Evolutionary conservation across 495 filamentous ascomycete species (phyloP).

Genomic region (Cercophora samala): DNA sequence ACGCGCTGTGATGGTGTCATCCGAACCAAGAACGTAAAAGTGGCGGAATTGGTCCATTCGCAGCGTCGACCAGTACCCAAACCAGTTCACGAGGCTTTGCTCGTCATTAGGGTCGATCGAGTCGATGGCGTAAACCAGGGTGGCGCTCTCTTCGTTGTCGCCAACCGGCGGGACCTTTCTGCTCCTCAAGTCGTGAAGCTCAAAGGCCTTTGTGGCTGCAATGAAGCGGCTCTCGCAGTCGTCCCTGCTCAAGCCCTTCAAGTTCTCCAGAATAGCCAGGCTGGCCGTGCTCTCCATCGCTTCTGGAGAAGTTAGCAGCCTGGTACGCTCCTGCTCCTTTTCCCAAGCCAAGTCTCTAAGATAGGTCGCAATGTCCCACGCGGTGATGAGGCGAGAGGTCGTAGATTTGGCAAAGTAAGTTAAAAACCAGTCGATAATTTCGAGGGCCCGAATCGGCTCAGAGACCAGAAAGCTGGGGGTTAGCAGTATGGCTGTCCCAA

Average conservation of each 20-base stretch:
- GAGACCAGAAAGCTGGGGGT: slow-evolving; percentile 60
- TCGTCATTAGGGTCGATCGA: slow-evolving; percentile 52
- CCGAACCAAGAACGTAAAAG: slow-evolving; percentile 48
- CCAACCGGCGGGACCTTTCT: slow-evolving; percentile 14
- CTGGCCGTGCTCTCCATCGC: slow-evolving; percentile 22
- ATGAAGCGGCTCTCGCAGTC: slow-evolving; percentile 30
- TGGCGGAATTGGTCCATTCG: slow-evolving; percentile 46
- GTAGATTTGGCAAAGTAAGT: slow-evolving; percentile 25
- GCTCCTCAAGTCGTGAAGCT: slow-evolving; percentile 24
- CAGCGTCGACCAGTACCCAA: slow-evolving; percentile 50
- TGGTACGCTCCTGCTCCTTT: slow-evolving; percentile 35
- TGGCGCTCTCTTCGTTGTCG: slow-evolving; percentile 35
- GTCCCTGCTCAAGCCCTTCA: slow-evolving; percentile 26
- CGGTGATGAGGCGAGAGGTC: slow-evolving; percentile 33
- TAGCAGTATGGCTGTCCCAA: slow-evolving; percentile 56
- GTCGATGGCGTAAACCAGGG: slow-evolving; percentile 41
- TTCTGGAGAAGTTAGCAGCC: slow-evolving; percentile 12
- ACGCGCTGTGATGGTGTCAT: slow-evolving; percentile 20
- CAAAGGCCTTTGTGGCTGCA: slow-evolving; percentile 24
- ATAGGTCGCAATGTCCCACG: slow-evolving; percentile 43
- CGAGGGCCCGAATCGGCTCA: slow-evolving; percentile 47
- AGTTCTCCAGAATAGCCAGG: neutral
- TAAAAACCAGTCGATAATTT: slow-evolving; percentile 59
- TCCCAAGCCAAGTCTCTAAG: slow-evolving; percentile 39
- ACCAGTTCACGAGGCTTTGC: slow-evolving; percentile 51